These are phyloP conservation scores for Xerocomus amazonicus DNA, from an alignment of 1,284 basidiomycete species.

Conservation along the genomic window DNA sequence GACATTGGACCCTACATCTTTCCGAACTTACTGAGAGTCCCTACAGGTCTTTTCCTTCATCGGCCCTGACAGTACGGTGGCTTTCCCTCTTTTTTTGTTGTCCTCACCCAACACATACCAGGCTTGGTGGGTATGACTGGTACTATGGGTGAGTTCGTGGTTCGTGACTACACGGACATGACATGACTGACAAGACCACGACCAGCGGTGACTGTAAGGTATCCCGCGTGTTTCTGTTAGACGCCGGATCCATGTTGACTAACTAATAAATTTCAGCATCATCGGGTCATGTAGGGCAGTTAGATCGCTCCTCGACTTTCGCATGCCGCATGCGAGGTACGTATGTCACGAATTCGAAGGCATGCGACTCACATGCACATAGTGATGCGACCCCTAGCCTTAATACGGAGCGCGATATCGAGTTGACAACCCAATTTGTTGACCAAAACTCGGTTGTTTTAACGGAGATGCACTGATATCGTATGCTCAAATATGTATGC, in stretches of 20 bases:
- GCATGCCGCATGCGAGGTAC: neutral
- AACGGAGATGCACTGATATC: too few species aligned
- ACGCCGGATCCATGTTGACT: neutral
- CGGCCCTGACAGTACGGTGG: neutral
- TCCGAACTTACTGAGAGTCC: neutral
- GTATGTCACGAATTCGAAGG: neutral
- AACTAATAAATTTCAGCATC: slow-evolving; percentile 5
- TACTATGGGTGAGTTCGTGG: slow-evolving; percentile 9
- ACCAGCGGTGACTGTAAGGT: slow-evolving; percentile 14
- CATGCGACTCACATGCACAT: neutral
- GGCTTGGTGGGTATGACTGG: slow-evolving; percentile 4
- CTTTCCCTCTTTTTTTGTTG: neutral
- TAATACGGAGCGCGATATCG: too few species aligned
- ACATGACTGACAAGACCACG: neutral
- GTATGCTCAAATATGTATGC: too few species aligned
- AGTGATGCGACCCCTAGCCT: too few species aligned
- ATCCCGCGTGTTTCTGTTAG: neutral
- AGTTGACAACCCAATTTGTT: too few species aligned
- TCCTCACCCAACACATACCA: neutral
- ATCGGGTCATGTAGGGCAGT: slow-evolving; percentile 15
- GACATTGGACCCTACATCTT: neutral
- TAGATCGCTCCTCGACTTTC: slow-evolving; percentile 11
- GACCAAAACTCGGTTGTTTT: too few species aligned
- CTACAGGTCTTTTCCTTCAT: neutral
- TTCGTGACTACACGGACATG: too few species aligned